Evolutionary conservation across 768 basidiomycete species (phyloP).

Genomic region (Kwoniella bestiolae): DNA sequence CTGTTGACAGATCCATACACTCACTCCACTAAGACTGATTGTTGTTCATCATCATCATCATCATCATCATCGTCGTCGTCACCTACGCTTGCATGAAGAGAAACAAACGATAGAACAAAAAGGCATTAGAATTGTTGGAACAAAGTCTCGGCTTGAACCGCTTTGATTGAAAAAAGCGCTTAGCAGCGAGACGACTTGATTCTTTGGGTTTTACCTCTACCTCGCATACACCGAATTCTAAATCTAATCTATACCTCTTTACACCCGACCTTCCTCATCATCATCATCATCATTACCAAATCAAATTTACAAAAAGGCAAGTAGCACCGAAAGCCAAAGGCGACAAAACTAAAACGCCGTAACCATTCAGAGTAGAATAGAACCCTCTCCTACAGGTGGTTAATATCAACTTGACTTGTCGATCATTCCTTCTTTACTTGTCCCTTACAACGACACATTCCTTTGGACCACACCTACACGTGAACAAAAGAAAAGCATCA

Average conservation of each 20-base stretch:
- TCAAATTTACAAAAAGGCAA: not conserved
- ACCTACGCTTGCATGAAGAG: not conserved
- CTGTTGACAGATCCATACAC: not conserved
- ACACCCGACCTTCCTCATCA: constrained; percentile 3
- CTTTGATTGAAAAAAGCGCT: not conserved
- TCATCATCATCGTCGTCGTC: not conserved
- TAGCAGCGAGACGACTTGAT: not conserved
- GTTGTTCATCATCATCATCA: not conserved
- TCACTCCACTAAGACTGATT: too few relatives aligned
- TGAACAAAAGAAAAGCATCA: not conserved
- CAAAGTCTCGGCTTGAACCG: not conserved
- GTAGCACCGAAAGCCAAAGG: not conserved
- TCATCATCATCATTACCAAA: not conserved
- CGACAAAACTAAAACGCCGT: not conserved
- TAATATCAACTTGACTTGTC: not conserved
- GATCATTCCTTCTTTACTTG: not conserved
- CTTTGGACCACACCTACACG: not conserved
- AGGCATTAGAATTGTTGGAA: not conserved
- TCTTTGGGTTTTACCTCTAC: not conserved
- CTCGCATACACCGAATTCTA: not conserved
- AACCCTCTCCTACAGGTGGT: not conserved
- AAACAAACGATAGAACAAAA: not conserved
- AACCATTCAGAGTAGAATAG: not conserved
- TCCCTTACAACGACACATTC: not conserved
- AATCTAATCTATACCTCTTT: not conserved